Percentiles rank a stretch among this genome's conserved stretches.
phyloP scores from a whole-genome alignment of 1,284 basidiomycete species.

The Earliella scabrosa region DNA sequence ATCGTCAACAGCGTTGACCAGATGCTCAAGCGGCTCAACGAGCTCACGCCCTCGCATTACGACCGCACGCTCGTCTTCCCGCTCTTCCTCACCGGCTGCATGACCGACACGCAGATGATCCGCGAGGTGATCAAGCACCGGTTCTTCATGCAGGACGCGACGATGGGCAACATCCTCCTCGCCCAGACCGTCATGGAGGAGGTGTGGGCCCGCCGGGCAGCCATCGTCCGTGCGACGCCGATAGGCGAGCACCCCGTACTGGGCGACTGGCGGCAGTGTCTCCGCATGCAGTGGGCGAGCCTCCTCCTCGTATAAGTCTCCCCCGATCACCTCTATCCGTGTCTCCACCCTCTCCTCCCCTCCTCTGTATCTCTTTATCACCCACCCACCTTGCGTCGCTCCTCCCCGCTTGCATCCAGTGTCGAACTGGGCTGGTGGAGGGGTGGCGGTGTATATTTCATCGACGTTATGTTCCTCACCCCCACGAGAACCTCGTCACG shows the following conservation, averaged over 20 bases:
- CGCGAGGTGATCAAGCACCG: slow-evolving; percentile 66
- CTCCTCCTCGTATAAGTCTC: slow-evolving; percentile 53
- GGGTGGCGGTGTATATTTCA: not conserved
- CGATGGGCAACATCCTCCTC: slow-evolving; percentile 65
- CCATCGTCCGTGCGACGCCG: slow-evolving; percentile 22
- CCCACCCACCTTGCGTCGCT: not conserved
- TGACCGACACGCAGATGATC: slow-evolving; percentile 65
- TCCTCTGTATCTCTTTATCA: not conserved
- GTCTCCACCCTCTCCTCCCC: not conserved
- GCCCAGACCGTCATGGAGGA: slow-evolving; percentile 46
- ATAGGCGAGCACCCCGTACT: slow-evolving; percentile 40
- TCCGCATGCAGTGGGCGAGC: slow-evolving; percentile 56
- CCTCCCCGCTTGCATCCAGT: not conserved
- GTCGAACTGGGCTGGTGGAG: not conserved
- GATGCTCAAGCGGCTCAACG: slow-evolving; percentile 56
- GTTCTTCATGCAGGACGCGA: slow-evolving; percentile 55
- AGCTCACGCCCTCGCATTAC: slow-evolving; percentile 56
- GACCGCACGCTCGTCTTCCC: slow-evolving; percentile 76
- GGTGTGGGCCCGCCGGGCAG: slow-evolving; percentile 65
- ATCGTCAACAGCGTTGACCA: slow-evolving; percentile 60
- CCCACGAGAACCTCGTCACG: not conserved
- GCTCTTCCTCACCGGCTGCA: slow-evolving; percentile 69
- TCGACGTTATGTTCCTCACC: not conserved
- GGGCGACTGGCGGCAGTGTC: slow-evolving; percentile 67
- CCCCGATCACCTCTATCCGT: not conserved